Percentiles rank a stretch among this genome's conserved stretches.
These are phyloP conservation scores for Solanum hybrid DNA, from an alignment of 305 asterid species.

Conservation along the genomic window DNA sequence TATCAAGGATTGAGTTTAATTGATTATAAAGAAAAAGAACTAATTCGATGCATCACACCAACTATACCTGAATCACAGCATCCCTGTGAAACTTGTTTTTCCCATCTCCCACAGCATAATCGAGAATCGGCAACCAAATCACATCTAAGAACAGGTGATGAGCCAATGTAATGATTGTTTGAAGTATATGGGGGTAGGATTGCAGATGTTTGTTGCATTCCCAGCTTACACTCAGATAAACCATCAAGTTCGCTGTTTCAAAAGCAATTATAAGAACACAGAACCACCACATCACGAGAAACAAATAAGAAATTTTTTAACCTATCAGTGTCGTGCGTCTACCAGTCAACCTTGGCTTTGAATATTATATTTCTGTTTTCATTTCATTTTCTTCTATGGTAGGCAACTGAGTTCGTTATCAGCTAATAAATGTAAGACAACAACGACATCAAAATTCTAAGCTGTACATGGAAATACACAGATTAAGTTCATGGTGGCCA, in stretches of 20 bases:
- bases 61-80: constrained; percentile 2
- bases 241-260: neutral
- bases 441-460: neutral
- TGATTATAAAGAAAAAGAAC: neutral
- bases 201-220: neutral
- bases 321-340: neutral
- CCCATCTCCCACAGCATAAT: neutral
- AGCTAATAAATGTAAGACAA: neutral
- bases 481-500: neutral
- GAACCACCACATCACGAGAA: neutral
- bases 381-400: neutral
- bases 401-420: neutral
- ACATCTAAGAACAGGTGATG: neutral
- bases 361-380: neutral
- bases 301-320: neutral
- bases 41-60: neutral
- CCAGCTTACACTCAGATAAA: neutral
- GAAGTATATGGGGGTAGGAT: neutral
- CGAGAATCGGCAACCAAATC: neutral
- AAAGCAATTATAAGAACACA: neutral
- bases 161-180: neutral
- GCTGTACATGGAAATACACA: neutral
- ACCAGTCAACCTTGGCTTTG: neutral
- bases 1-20: neutral
- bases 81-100: neutral